Evolutionary conservation across 2,329 filamentous ascomycete species (phyloP), one percentile per base, ranked within the genome.

Genomic region (Penicillium sp.): DNA sequence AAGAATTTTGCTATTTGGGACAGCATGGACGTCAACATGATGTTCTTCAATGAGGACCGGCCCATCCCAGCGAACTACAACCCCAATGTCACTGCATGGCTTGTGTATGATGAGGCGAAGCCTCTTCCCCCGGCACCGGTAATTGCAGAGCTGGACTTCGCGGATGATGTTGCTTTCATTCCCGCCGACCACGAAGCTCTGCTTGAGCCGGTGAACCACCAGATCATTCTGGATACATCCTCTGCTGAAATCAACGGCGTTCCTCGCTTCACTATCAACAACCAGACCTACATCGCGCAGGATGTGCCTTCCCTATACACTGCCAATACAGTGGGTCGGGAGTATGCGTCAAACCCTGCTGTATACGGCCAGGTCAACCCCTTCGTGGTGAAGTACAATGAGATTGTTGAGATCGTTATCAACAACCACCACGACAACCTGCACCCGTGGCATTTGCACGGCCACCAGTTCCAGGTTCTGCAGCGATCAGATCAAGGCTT

Each of bases 241-340:
- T 90, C 90, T 84, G 81, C 86, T 65, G 87, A 88, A 59, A 80
- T 92, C 11, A 82, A 92, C 57, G 89, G 89, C 1, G 84, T 83
- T 27, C 64, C 61, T 25, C 69, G 70, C 27, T 87, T 85, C 59
- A 87, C 88, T 75, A 85, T 90, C 54, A 93, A 93, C 78, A 87
- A 90, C 72, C 85, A 91, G 61, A 91, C 89, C 29, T 96, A 93
- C 72, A 83, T 84, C 3, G 55, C 76, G 0, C 91, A 90, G 49
- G 90, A 91, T 70, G 91, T 96, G 0, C 92, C 92, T 0, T 87
- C 88, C 0, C 80, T 96, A 0, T 96, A 92, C 79, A 91, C 89
- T 0, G 90, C 83, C 1, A 79, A 96, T 3, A 86, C 85, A 0
- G 75, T 85, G 1, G 85, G 85, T 16, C 21, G 60, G 2, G 69